These are phyloP conservation scores for Mortierella claussenii DNA, from an alignment of 192 early-diverging fungal species.

Conservation along the genomic window DNA sequence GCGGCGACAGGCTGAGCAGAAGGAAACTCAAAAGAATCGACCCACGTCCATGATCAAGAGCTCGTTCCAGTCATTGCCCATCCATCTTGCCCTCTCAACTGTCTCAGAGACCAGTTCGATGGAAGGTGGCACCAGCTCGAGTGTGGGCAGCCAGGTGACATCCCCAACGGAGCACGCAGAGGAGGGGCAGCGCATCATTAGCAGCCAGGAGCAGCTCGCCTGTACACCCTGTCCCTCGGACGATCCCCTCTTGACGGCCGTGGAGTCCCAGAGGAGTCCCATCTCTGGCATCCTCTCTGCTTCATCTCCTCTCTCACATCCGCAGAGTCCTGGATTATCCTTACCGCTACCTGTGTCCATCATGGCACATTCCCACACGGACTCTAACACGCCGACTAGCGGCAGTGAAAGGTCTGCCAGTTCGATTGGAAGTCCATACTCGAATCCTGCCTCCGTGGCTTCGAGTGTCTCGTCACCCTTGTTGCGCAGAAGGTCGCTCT, in stretches of 20 bases:
- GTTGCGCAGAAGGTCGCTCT: not conserved
- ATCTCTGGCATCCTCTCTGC: constrained; percentile 22
- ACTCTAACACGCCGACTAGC: not conserved
- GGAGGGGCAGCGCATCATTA: constrained; percentile 34
- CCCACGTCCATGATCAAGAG: constrained; percentile 37
- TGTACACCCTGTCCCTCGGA: not conserved
- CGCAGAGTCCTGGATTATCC: too few species aligned
- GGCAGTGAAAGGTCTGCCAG: not conserved
- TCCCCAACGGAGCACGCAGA: not conserved
- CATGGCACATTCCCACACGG: not conserved
- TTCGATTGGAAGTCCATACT: not conserved
- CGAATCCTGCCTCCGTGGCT: not conserved
- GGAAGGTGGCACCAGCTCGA: not conserved
- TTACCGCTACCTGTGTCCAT: not conserved
- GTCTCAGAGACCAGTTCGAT: constrained; percentile 14
- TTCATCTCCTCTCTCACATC: not conserved
- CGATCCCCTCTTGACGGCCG: not conserved
- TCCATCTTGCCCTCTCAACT: constrained; percentile 13
- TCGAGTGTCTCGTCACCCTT: not conserved
- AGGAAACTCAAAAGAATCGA: constrained; percentile 19
- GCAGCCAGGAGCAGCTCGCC: constrained; percentile 24
- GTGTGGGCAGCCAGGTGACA: not conserved
- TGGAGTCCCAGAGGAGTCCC: constrained; percentile 19
- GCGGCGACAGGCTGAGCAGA: constrained; percentile 8
- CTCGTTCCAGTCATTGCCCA: not conserved